Evolutionary conservation across 805 yeast species (phyloP).

Genomic region (Candida nitratophila): DNA sequence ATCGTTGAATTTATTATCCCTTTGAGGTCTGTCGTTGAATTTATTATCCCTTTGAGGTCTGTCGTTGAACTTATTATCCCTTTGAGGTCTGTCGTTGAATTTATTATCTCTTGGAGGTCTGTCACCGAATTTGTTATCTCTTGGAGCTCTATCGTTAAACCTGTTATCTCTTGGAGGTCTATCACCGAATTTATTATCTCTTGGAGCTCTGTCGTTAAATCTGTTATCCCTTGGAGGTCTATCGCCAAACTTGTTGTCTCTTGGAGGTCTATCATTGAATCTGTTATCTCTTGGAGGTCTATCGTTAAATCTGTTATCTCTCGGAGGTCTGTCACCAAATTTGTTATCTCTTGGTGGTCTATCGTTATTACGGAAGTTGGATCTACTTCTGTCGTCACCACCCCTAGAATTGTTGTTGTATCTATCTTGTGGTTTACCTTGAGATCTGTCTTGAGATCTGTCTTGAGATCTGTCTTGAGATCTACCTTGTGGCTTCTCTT

Average conservation of each 20-base stretch:
- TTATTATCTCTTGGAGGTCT: too few species aligned
- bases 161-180: neutral
- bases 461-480: too few species aligned
- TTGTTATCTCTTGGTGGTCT: too few species aligned
- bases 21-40: neutral
- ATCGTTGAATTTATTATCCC: neutral
- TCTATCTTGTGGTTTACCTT: too few species aligned
- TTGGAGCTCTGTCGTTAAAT: slow-evolving; percentile 6
- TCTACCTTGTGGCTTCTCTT: slow-evolving; percentile 4
- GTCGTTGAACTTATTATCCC: neutral
- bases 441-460: too few species aligned
- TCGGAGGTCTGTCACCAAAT: slow-evolving; percentile 6
- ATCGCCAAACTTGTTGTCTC: too few species aligned
- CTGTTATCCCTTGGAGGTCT: too few species aligned
- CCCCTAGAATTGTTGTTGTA: too few species aligned
- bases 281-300: neutral
- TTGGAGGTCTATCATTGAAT: too few species aligned
- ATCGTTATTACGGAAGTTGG: neutral
- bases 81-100: neutral
- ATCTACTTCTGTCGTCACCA: neutral
- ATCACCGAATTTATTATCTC: slow-evolving; percentile 5
- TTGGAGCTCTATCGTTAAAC: too few species aligned
- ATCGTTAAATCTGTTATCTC: slow-evolving; percentile 5
- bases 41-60: neutral
- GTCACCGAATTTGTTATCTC: too few species aligned